Evolutionary conservation across 1,284 basidiomycete species (phyloP), one percentile per base, ranked within the genome.

Genomic region (Stygiomarasmius scandens): DNA sequence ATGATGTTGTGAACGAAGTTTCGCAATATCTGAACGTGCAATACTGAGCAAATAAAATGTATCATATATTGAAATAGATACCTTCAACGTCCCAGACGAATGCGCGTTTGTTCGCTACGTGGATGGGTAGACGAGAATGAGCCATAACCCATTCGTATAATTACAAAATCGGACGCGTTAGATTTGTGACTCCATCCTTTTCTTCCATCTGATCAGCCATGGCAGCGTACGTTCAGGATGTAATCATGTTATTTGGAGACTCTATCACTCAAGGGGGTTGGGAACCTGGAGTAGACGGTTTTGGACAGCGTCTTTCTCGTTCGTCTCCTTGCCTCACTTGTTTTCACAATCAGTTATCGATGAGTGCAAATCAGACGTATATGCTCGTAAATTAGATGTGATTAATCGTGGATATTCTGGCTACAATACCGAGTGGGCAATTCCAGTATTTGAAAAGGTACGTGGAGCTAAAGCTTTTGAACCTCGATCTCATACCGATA

Each of bases 371-470:
- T 22, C 63, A 92, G 91, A 89, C 71, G 80, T 78, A 2, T 95
- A 94, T 71, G 81, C 81, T 36, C 80, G 93, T 56, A 90, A 87
- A 68, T 73, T 93, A 27, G 93, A 96, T 66, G 84, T 96, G 12
- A 64, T 95, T 52, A 95, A 95, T 69, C 84, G 93, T 43, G 93
- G 93, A 5, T 72, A 85, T 10, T 79, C 83, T 58, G 93, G 93
- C 2, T 96, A 95, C 71, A 95, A 91, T 67, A 89, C 90, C 0
- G 85, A 89, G 43, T 95, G 93, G 92, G 88, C 81, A 2, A 75
- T 93, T 23, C 89, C 90, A 0, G 81, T 92, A 29, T 84, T 95
- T 60, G 82, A 91, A 66, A 85, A 89, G 79, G 89, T 90, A 54
- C 64, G 76, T 64, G 24, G 24, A 41, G 14, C 14, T 41, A 19